phyloP scores from a whole-genome alignment of 108 stramenopile species.

The Cyclostephanos invisitatus region DNA sequence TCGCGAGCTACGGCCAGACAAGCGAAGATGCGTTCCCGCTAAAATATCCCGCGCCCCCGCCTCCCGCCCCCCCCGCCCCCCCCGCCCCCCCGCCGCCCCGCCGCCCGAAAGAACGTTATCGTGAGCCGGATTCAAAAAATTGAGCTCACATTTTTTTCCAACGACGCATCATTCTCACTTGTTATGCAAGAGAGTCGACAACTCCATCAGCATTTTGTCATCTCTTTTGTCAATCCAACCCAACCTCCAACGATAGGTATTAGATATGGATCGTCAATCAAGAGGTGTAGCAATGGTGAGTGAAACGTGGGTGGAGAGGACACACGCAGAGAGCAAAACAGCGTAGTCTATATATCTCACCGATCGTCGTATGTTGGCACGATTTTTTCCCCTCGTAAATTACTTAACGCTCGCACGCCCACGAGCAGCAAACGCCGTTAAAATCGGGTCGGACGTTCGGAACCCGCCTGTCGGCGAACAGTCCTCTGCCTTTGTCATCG shows the following conservation, averaged over 20 bases:
- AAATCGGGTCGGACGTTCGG: conserved; percentile 14
- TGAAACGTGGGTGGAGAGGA: background rate
- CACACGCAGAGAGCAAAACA: background rate
- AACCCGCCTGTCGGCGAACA: conserved; percentile 28
- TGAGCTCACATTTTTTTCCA: too few relatives aligned
- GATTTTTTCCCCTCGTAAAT: background rate
- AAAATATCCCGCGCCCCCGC: too few relatives aligned
- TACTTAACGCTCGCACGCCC: background rate
- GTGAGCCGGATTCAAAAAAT: too few relatives aligned
- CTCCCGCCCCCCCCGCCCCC: too few relatives aligned
- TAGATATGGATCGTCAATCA: background rate
- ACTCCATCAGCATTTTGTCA: too few relatives aligned
- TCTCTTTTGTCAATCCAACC: background rate
- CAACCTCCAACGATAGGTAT: background rate
- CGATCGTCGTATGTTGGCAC: background rate
- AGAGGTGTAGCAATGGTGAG: background rate
- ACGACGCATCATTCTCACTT: too few relatives aligned
- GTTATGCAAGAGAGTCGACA: too few relatives aligned
- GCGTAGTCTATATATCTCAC: background rate
- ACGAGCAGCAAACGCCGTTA: conserved; percentile 6
- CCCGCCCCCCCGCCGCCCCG: too few relatives aligned
- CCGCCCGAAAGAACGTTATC: too few relatives aligned
- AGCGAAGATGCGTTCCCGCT: too few relatives aligned
- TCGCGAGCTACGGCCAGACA: too few relatives aligned
- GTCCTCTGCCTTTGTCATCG: conserved; percentile 14